Evolutionary conservation across 768 basidiomycete species (phyloP), one percentile per base, ranked within the genome.

Genomic region (Piloderma croceum): DNA sequence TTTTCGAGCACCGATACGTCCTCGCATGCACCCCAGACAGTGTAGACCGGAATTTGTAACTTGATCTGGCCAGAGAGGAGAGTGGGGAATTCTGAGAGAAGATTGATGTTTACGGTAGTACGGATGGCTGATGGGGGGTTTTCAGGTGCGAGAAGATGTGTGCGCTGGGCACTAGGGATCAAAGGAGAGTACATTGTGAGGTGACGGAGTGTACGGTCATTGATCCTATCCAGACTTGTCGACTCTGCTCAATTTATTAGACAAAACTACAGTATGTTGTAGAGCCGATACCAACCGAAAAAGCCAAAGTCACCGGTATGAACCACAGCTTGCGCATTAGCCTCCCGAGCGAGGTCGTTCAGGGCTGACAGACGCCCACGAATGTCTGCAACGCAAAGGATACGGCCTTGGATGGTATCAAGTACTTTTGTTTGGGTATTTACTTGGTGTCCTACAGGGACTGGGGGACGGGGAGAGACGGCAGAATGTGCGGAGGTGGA

Each of bases 241-340:
- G 77, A 69, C 62, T 92, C 89, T 90, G 62, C 7, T 29, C 7
- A 48, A 49, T 41, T 50, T 49, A 50, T 54, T 36, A 54, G 44
- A 20, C 36, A 29, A 18, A 38, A 37, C 36, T 9, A 20, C 7
- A 20, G 35, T 3, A 34, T 23, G 29, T 23, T 36, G 13, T 33
- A 34, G 31, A 41, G 27, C 18, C 41, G 11, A 48, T 19, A 61
- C 73, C 47, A 49, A 83, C 89, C 90, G 62, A 94, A 96, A 68
- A 99, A 96, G 44, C 96, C 96, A 79, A 98, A 98, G 69, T 99
- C 96, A 39, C 96, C 96, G 1, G 93, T 94, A 60, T 98, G 94
- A 44, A 99, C 88, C 60, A 97, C 83, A 13, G 92, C 94, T 43
- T 83, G 77, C 18, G 92, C 96, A 56, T 87, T 84, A 42, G 79